These are phyloP conservation scores for Luffa acutangula DNA, from an alignment of 306 rosid genomes.

Conservation along the genomic window DNA sequence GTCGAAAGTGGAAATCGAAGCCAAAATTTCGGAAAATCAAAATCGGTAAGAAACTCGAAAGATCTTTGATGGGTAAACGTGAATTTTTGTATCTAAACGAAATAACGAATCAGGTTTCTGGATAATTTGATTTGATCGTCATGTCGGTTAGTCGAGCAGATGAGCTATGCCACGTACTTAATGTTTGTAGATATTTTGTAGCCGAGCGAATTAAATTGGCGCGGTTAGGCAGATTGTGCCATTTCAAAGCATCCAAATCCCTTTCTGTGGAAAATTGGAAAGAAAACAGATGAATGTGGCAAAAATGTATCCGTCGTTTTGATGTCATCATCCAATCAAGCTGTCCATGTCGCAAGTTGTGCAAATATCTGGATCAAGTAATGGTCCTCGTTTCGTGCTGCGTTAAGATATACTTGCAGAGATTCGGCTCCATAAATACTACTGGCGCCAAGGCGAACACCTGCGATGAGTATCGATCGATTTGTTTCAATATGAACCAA, in stretches of 20 bases:
- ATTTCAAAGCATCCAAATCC: neutral
- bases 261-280: neutral
- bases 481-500: neutral
- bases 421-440: neutral
- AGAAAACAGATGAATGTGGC: neutral
- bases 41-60: neutral
- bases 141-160: neutral
- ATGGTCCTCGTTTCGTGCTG: neutral
- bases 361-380: slow-evolving; percentile 4
- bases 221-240: neutral
- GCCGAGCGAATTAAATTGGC: neutral
- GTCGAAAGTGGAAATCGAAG: neutral
- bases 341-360: neutral
- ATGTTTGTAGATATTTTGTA: neutral
- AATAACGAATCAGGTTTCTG: neutral
- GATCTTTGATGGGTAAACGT: neutral
- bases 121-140: neutral
- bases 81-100: neutral
- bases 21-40: neutral
- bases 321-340: neutral
- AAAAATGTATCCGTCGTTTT: neutral
- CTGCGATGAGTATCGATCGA: neutral
- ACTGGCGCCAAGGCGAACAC: neutral
- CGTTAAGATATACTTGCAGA: neutral
- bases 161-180: neutral